These are phyloP conservation scores for Pythium grandisporangium DNA, from an alignment of 352 stramenopile genomes.

Conservation along the genomic window DNA sequence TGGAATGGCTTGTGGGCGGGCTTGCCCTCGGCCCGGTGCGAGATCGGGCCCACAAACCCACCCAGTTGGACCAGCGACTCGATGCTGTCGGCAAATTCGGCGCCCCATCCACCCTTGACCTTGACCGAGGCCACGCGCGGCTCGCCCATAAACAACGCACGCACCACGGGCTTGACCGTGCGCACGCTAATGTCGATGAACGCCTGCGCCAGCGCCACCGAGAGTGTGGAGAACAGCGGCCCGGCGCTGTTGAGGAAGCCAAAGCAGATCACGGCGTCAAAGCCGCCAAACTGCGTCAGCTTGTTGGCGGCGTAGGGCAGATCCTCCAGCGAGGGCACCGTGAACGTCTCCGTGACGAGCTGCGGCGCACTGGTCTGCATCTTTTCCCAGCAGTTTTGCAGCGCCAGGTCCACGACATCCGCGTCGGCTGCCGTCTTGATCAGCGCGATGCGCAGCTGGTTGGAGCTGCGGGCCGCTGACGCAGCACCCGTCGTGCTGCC, in stretches of 20 bases:
- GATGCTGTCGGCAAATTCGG: conserved; percentile 53
- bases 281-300: conserved; percentile 49
- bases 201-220: conserved; percentile 47
- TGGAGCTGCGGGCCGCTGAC: conserved; percentile 1
- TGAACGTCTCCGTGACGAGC: conserved; percentile 50
- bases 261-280: conserved; percentile 70
- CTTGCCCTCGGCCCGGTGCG: conserved; percentile 23
- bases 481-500: too few species aligned
- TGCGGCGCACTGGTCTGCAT: conserved; percentile 19
- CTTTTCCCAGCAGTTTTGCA: conserved; percentile 55
- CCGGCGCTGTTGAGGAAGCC: conserved; percentile 65
- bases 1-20: conserved; percentile 41
- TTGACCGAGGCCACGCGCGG: conserved; percentile 63
- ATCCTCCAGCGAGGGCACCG: conserved; percentile 57
- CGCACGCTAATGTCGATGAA: conserved; percentile 82
- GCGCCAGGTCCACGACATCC: conserved; percentile 56
- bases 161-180: conserved; percentile 69
- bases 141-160: conserved; percentile 75
- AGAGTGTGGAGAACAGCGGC: conserved; percentile 50
- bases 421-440: conserved; percentile 71
- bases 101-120: conserved; percentile 56
- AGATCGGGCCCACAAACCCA: conserved; percentile 48
- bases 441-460: conserved; percentile 41
- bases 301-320: conserved; percentile 82
- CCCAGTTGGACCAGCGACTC: conserved; percentile 54